Evolutionary conservation across 345 rosid genomes (phyloP).

Genomic region (Populus simonii): DNA sequence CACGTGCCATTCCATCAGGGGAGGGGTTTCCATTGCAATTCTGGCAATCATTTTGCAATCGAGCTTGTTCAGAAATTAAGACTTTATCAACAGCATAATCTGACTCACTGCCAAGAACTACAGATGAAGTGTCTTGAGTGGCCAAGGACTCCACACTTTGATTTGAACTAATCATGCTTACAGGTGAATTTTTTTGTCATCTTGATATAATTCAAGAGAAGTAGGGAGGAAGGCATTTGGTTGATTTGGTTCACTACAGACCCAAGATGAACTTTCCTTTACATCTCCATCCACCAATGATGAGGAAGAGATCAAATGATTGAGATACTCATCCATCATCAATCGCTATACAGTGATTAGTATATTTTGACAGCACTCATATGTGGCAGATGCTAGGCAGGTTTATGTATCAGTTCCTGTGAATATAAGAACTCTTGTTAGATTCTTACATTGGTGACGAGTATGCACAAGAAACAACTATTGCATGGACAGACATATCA

Average conservation of each 20-base stretch:
- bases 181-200: slow-evolving; percentile 17
- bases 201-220: slow-evolving; percentile 22
- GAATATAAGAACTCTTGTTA: not conserved
- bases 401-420: not conserved
- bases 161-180: slow-evolving; percentile 22
- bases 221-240: slow-evolving; percentile 12
- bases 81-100: slow-evolving; percentile 15
- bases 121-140: slow-evolving; percentile 22
- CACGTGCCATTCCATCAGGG: slow-evolving; percentile 19
- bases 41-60: slow-evolving; percentile 11
- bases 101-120: slow-evolving; percentile 24
- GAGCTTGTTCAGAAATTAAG: slow-evolving; percentile 24
- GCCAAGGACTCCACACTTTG: slow-evolving; percentile 21
- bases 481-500: not conserved
- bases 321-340: slow-evolving; percentile 43
- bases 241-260: slow-evolving; percentile 22
- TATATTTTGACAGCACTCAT: not conserved
- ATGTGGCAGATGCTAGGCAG: not conserved
- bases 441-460: not conserved
- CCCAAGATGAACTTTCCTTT: slow-evolving; percentile 34
- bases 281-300: slow-evolving; percentile 29
- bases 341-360: not conserved
- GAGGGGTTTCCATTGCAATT: slow-evolving; percentile 14
- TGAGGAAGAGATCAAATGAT: slow-evolving; percentile 30
- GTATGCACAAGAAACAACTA: not conserved